Evolutionary conservation across 2,329 filamentous ascomycete genomes (phyloP), one percentile per base, ranked within the genome.

Genomic region (Thelonectria blattea): DNA sequence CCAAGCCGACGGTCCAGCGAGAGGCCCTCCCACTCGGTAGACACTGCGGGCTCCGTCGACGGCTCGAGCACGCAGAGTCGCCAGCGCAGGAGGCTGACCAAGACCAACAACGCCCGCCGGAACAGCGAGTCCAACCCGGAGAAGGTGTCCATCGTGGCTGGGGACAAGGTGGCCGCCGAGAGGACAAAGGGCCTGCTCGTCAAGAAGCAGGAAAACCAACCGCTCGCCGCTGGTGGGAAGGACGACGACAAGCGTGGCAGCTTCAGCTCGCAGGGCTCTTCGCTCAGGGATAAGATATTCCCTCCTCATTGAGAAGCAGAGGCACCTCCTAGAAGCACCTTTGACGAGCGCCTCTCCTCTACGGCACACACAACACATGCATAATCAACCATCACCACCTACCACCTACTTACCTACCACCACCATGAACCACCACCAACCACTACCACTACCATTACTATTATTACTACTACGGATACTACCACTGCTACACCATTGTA

Each of bases 51-150:
- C 3, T 73, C 72, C 2, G 32, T 70, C 10, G 65, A 68, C 51
- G 67, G 68, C 48, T 57, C 65, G 20, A 64, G 68, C 8, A 63
- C 65, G 27, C 72, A 72, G 17, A 79, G 75, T 61, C 72, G 76
- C n/a, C 72, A 73, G 48, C 76, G 74, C 37, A 76, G 74, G 52
- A 81, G 81, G 65, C 70, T 81, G 34, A 76, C 73, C 18, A 82
- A 82, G 69, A 72, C 64, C 52, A 75, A 77, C 24, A 73, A 71
- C 65, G 78, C 27, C 52, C 75, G 78, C 24, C 73, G 71, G 24
- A 76, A 67, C 60, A 78, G 73, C 65, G 78, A 79, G 32, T 66
- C 65, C 11, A 68, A 64, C 30, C 55, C 65, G 18, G 77, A 79
- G 52, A 76, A 71, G 56, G 49, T 66, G 30, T 52, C 17, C 42